phyloP scores from a whole-genome alignment of 208 protist species.

The Porcisia hertigi region DNA sequence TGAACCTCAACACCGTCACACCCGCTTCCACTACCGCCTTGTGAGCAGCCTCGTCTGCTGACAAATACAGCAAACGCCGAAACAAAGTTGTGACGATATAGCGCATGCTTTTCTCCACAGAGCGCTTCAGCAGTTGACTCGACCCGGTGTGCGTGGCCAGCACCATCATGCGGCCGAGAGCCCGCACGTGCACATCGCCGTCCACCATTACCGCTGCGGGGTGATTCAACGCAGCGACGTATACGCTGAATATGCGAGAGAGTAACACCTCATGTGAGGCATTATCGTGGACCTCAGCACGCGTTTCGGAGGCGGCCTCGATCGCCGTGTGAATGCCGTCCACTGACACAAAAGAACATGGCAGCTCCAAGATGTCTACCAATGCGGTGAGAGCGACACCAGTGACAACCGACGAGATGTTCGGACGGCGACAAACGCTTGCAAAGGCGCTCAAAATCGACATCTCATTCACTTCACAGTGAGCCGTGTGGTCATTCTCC shows the following conservation, averaged over 20 bases:
- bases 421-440: conserved; percentile 52
- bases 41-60: not conserved
- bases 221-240: conserved; percentile 59
- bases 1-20: conserved; percentile 37
- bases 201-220: conserved; percentile 20
- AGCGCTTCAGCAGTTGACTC: conserved; percentile 30
- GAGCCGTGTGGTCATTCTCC: conserved; percentile 10
- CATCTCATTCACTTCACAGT: conserved; percentile 39
- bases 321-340: conserved; percentile 56
- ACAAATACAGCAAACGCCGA: conserved; percentile 14
- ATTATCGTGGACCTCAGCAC: conserved; percentile 49
- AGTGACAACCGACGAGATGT: conserved; percentile 63
- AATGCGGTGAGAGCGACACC: conserved; percentile 72
- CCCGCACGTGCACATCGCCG: conserved; percentile 26
- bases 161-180: conserved; percentile 33
- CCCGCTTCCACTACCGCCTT: conserved; percentile 22
- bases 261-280: conserved; percentile 74
- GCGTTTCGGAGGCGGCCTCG: conserved; percentile 37
- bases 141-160: conserved; percentile 24
- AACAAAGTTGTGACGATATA: conserved; percentile 31
- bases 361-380: conserved; percentile 65
- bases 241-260: conserved; percentile 40
- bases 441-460: conserved; percentile 70
- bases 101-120: conserved; percentile 30
- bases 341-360: conserved; percentile 60